Evolutionary conservation across 352 stramenopile species (phyloP).

Genomic region (Pythium aristosporum): DNA sequence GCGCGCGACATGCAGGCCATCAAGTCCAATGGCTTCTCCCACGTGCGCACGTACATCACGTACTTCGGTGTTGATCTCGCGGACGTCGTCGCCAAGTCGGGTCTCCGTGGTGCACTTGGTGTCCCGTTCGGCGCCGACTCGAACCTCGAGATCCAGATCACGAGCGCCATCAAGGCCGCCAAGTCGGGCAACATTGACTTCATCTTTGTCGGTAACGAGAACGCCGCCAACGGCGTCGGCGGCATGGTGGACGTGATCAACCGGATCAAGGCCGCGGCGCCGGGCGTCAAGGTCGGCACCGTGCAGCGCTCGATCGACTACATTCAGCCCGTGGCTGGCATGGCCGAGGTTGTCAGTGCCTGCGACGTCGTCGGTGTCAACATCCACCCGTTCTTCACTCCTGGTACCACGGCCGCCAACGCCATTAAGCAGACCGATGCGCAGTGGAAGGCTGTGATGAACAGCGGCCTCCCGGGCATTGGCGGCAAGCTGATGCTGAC

Average conservation of each 20-base stretch:
- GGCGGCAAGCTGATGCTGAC: constrained; percentile 50
- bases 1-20: constrained; percentile 49
- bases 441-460: constrained; percentile 46
- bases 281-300: constrained; percentile 56
- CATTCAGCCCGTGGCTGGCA: constrained; percentile 31
- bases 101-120: constrained; percentile 46
- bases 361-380: constrained; percentile 72
- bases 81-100: constrained; percentile 43
- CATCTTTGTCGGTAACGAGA: constrained; percentile 77
- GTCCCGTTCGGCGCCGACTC: constrained; percentile 45
- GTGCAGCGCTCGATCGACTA: constrained; percentile 70
- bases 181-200: constrained; percentile 40
- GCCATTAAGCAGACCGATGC: constrained; percentile 43
- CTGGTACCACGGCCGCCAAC: constrained; percentile 29
- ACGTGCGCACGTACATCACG: constrained; percentile 71
- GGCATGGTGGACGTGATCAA: constrained; percentile 53
- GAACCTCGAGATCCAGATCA: constrained; percentile 45
- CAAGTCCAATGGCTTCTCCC: constrained; percentile 48
- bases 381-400: constrained; percentile 66
- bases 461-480: constrained; percentile 38
- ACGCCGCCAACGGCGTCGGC: constrained; percentile 34
- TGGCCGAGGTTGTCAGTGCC: constrained; percentile 41
- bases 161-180: constrained; percentile 39
- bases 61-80: constrained; percentile 57
- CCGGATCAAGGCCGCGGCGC: constrained; percentile 45